These are phyloP conservation scores for Helianthus tuberosus DNA, from an alignment of 129 eudicot genomes.

Conservation along the genomic window DNA sequence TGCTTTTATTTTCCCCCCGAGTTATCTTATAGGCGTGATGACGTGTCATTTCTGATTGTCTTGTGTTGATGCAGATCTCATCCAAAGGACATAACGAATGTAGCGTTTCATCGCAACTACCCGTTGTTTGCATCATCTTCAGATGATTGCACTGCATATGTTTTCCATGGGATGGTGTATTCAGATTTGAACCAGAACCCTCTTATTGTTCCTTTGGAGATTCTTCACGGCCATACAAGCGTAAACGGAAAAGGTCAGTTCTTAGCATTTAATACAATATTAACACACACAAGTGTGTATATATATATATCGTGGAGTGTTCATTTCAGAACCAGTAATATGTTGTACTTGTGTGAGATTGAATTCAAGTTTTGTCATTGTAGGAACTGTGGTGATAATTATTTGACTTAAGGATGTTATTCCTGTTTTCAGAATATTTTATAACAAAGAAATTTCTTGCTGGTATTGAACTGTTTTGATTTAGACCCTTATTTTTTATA, in stretches of 20 bases:
- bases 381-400: slow-evolving; percentile 17
- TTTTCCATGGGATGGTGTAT: slow-evolving; percentile 98
- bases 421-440: neutral
- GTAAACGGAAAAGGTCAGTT: slow-evolving; percentile 80
- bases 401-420: neutral
- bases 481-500: too few species aligned
- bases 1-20: neutral
- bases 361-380: slow-evolving; percentile 27
- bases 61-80: slow-evolving; percentile 57
- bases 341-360: slow-evolving; percentile 14
- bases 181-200: slow-evolving; percentile 92
- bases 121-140: slow-evolving; percentile 95
- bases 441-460: too few species aligned
- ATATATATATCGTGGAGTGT: too few species aligned
- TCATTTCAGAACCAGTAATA: too few species aligned
- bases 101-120: slow-evolving; percentile 82
- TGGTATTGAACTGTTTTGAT: too few species aligned
- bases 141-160: slow-evolving; percentile 88
- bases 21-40: neutral
- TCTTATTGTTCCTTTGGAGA: slow-evolving; percentile 82
- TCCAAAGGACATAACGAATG: slow-evolving; percentile 70
- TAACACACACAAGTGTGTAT: neutral
- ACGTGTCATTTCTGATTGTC: neutral
- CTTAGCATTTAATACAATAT: neutral
- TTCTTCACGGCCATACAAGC: slow-evolving; percentile 75